A percentile compares a stretch with the other conserved stretches of the same genome.
phyloP scores from a whole-genome alignment of 23 red algal genomes.

The Rhodosorus marinus region DNA sequence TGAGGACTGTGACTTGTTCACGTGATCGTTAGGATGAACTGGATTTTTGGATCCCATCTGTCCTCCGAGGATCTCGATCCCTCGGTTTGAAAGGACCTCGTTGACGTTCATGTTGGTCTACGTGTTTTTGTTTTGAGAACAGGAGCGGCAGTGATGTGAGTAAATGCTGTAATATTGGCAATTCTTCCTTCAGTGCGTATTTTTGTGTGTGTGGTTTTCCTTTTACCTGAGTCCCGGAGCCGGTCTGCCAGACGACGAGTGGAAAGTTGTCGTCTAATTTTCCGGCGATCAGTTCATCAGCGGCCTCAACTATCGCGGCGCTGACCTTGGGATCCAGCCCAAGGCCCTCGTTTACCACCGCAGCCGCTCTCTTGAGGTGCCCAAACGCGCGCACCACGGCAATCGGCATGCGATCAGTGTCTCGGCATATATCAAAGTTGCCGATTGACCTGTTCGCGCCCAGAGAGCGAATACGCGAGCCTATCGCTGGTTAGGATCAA shows the following conservation, averaged over 20 bases:
- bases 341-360: conserved; percentile 29
- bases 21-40: conserved; percentile 97
- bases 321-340: conserved; percentile 42
- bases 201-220: no score
- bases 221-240: conserved; percentile 92
- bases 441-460: no score
- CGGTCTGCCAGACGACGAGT: conserved; percentile 97
- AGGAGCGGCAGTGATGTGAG: no score
- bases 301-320: conserved; percentile 53
- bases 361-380: conserved; percentile 71
- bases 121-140: no score
- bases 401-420: conserved; percentile 78
- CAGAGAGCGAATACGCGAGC: no score
- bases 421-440: conserved; percentile 80
- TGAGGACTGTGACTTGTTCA: conserved; percentile 81
- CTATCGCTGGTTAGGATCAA: no score
- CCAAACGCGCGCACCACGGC: conserved; percentile 81
- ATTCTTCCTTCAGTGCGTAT: no score
- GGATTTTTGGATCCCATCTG: conserved; percentile 61
- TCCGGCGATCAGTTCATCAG: conserved; percentile 54
- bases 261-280: conserved; percentile 90
- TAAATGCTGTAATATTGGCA: no score
- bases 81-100: conserved; percentile 89
- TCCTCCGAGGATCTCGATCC: conserved; percentile 86
- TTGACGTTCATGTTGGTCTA: conserved; percentile 99